Evolutionary conservation across 805 yeast species (phyloP), one percentile per base, ranked within the genome.

Genomic region (Saccharomyces jurei): DNA sequence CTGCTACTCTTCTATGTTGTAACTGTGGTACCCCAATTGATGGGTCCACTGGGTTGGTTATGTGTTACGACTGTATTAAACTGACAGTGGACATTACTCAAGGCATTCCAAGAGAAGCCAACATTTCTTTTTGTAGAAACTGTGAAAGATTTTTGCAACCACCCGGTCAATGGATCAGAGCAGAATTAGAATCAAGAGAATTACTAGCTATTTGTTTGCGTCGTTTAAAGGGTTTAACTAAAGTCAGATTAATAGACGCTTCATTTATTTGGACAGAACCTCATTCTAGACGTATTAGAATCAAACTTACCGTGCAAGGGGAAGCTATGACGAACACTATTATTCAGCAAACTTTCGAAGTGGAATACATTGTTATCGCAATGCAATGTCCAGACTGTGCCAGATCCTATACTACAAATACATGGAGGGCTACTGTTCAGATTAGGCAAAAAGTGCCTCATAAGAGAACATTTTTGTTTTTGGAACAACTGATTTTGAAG

Each of bases 351-450:
- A 81, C 87, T 27, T 90, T 92, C 68, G 97, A 89, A 71, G 97
- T 91, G 13, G 98, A 92, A 67, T 94, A 86, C 68, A 82, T 88
- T 17, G 99, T 92, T 53, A 78, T 87, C 58, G 96, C 98, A 21
- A 88, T 87, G 87, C 99, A 94, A 77, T 94, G 99, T 78, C 86
- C 97, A 2, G 98, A 92, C 74, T 94, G 99, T 82, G 99, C 98
- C 53, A 91, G 89, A 71, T 87, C 97, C 0, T 94, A 86, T 67
- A 94, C 99, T 31, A 87, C 95, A 28, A 89, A 94, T 72, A 95
- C 98, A 4, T 94, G 99, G 99, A 86, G 94, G 72, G 97, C 99
- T 31, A 83, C 92, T 29, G 96, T 95, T 41, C 99, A 94, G 76
- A 87, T 95, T 64, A 86, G 99, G 75, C 99, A 94, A 74, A 94